Percentiles rank a stretch among this genome's conserved stretches.
Conservation (phyloP, 495 filamentous ascomycete genomes). For the Eremomyces bilateralis region DNA sequence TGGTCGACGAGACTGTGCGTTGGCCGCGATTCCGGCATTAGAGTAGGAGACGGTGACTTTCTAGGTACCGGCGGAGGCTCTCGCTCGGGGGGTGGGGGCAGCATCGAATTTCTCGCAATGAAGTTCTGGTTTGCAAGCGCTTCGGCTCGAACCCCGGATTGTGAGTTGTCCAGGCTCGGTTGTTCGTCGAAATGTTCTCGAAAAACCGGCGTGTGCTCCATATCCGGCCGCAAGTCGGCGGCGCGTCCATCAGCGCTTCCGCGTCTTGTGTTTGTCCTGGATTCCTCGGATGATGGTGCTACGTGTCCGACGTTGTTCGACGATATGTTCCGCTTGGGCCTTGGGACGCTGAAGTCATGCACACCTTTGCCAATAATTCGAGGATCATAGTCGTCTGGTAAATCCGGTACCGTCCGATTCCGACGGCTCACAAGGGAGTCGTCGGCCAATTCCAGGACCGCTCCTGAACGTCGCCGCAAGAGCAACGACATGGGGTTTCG, state of each 20-base stretch:
- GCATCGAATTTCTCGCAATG: constrained; percentile 10
- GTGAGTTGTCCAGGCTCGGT: constrained; percentile 5
- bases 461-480: constrained; percentile 31
- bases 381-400: constrained; percentile 56
- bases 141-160: constrained; percentile 15
- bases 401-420: constrained; percentile 20
- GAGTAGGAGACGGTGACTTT: too few species aligned
- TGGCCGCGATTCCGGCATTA: too few species aligned
- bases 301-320: constrained; percentile 13
- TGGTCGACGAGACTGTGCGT: too few species aligned
- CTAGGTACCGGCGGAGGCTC: too few species aligned
- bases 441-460: constrained; percentile 14
- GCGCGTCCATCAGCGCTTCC: too few species aligned
- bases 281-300: neutral
- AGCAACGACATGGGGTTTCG: constrained; percentile 47
- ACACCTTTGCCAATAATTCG: constrained; percentile 65
- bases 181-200: constrained; percentile 49
- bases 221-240: neutral
- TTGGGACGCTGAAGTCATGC: constrained; percentile 78
- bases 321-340: constrained; percentile 34
- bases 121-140: constrained; percentile 15
- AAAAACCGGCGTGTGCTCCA: constrained; percentile 36
- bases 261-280: too few species aligned
- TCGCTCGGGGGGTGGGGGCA: constrained; percentile 5
- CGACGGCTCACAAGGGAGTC: constrained; percentile 11